These are phyloP conservation scores for Colletotrichum tropicicola DNA, from an alignment of 2,329 filamentous ascomycete species.

Conservation along the genomic window DNA sequence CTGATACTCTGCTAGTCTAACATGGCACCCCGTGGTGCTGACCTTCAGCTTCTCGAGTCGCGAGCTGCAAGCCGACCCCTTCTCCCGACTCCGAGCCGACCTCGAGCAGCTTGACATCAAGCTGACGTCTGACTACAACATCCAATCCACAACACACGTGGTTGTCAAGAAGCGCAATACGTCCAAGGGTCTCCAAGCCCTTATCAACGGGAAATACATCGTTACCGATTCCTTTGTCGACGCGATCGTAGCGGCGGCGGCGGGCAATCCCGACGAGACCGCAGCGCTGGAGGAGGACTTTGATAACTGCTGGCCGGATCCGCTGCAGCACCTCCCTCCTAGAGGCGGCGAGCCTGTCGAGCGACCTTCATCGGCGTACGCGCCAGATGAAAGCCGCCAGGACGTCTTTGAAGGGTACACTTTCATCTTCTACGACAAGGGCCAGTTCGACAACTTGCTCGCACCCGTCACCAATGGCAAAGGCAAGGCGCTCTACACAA, in stretches of 20 bases:
- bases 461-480: constrained; percentile 80
- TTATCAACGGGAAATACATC: constrained; percentile 83
- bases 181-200: constrained; percentile 83
- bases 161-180: constrained; percentile 92
- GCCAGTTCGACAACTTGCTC: constrained; percentile 79
- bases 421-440: constrained; percentile 84
- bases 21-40: constrained; percentile 83
- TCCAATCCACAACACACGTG: constrained; percentile 82
- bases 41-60: constrained; percentile 81
- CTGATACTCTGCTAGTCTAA: constrained; percentile 61
- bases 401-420: constrained; percentile 87
- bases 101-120: constrained; percentile 93
- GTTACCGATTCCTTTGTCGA: constrained; percentile 80
- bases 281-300: constrained; percentile 81
- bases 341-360: constrained; percentile 79
- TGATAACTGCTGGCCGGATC: constrained; percentile 79
- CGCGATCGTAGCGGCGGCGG: constrained; percentile 71
- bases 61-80: constrained; percentile 72
- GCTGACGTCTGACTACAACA: constrained; percentile 76
- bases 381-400: constrained; percentile 71
- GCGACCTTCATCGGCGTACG: constrained; percentile 74
- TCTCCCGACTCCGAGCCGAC: constrained; percentile 67
- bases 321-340: constrained; percentile 76
- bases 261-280: constrained; percentile 57
- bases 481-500: constrained; percentile 80